phyloP scores from a whole-genome alignment of 192 early-diverging fungal species.

The Coemansia sp. region DNA sequence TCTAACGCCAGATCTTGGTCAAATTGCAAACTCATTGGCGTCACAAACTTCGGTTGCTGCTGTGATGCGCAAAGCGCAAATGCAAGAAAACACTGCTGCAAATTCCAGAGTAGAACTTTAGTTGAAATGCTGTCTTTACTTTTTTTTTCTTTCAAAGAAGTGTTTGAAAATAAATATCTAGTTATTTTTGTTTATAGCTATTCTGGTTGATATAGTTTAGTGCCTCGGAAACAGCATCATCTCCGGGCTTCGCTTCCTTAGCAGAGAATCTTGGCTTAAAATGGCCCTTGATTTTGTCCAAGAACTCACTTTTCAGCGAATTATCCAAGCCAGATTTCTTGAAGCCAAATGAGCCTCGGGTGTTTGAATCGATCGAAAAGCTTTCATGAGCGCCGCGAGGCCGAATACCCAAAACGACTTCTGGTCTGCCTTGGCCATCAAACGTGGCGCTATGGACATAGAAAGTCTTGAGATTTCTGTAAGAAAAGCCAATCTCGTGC shows the following conservation, averaged over 20 bases:
- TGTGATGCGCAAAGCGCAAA: slow-evolving; percentile 36
- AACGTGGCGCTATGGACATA: slow-evolving; percentile 63
- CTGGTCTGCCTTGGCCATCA: slow-evolving; percentile 41
- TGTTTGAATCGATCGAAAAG: neutral
- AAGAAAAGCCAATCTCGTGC: slow-evolving; percentile 35
- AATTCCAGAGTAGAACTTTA: slow-evolving; percentile 34
- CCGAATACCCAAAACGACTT: slow-evolving; percentile 21
- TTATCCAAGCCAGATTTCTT: slow-evolving; percentile 6
- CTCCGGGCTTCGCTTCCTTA: neutral
- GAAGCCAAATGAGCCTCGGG: slow-evolving; percentile 7
- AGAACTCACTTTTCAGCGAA: neutral
- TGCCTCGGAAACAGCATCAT: slow-evolving; percentile 1
- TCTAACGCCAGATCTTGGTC: slow-evolving; percentile 40
- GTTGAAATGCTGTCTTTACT: neutral
- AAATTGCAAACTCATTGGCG: slow-evolving; percentile 34
- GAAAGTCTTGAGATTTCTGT: slow-evolving; percentile 58
- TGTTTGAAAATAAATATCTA: neutral
- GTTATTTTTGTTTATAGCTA: slow-evolving; percentile 9
- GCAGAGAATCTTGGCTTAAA: neutral
- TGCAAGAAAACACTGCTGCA: neutral
- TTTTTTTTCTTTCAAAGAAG: neutral
- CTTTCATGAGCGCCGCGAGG: slow-evolving; percentile 31
- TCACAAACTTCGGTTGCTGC: slow-evolving; percentile 34
- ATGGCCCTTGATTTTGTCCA: neutral
- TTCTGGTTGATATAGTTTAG: slow-evolving; percentile 1